Conservation (phyloP, 129 eudicot genomes). For the Centella asiatica region DNA sequence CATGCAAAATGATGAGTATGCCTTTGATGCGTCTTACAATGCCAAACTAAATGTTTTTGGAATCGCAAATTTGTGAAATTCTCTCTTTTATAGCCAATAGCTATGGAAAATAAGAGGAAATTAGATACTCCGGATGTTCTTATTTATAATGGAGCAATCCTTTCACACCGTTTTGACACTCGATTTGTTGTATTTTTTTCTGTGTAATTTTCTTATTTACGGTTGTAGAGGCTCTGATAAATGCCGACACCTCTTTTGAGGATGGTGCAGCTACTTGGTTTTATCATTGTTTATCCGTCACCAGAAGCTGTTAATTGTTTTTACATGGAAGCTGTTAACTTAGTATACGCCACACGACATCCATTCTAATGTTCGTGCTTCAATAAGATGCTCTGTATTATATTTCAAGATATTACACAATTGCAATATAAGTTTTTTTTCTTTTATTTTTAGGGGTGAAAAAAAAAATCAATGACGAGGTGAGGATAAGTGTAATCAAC, state of each 20-base stretch:
- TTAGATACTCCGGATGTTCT: slow-evolving; percentile 12
- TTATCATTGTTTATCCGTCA: too few relatives aligned
- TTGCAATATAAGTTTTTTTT: too few relatives aligned
- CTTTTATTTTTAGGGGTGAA: too few relatives aligned
- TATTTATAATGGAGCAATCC: slow-evolving; percentile 8
- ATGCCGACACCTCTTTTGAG: slow-evolving; percentile 1
- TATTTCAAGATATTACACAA: too few relatives aligned
- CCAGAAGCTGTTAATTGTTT: too few relatives aligned
- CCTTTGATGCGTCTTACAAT: slow-evolving; percentile 1
- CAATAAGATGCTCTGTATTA: too few relatives aligned
- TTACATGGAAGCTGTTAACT: too few relatives aligned
- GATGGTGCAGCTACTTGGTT: background rate
- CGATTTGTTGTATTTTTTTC: slow-evolving; percentile 24
- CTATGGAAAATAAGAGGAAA: slow-evolving; percentile 30
- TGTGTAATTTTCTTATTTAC: slow-evolving; percentile 25
- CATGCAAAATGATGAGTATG: slow-evolving; percentile 25
- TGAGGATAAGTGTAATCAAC: too few relatives aligned
- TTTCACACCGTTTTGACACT: slow-evolving; percentile 6
- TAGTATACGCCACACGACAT: too few relatives aligned
- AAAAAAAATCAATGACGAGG: too few relatives aligned
- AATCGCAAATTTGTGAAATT: slow-evolving; percentile 17
- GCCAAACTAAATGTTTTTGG: slow-evolving; percentile 3
- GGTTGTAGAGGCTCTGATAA: slow-evolving; percentile 10
- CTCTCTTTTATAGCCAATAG: slow-evolving; percentile 25
- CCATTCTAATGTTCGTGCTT: too few relatives aligned